A percentile compares a stretch with the other conserved stretches of the same genome.
Evolutionary conservation across 148 eudicot species (phyloP).

Genomic region (Polygonum maritimum): DNA sequence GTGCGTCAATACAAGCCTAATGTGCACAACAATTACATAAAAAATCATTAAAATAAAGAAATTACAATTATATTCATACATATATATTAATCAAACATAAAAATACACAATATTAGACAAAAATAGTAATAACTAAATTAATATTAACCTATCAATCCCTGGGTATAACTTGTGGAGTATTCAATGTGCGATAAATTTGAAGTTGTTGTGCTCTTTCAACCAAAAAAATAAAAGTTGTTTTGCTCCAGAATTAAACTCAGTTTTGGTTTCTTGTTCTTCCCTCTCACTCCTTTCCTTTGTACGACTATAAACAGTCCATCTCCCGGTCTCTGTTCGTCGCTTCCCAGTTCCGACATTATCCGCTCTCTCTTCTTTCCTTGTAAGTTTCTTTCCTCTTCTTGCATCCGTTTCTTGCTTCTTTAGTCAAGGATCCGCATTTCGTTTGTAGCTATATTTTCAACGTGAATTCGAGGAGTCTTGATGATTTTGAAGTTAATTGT

Average conservation of each 20-base stretch:
- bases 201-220: too few relatives aligned
- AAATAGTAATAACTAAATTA: too few relatives aligned
- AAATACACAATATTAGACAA: too few relatives aligned
- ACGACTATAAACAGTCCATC: neutral
- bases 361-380: neutral
- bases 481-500: neutral
- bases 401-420: neutral
- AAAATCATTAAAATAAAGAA: too few relatives aligned
- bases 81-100: too few relatives aligned
- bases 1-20: too few relatives aligned
- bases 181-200: too few relatives aligned
- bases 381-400: neutral
- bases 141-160: too few relatives aligned
- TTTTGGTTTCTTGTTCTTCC: constrained; percentile 1
- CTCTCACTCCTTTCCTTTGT: neutral
- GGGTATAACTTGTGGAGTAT: too few relatives aligned
- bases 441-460: neutral
- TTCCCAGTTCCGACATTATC: neutral
- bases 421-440: neutral
- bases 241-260: neutral
- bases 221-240: too few relatives aligned
- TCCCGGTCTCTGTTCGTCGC: neutral
- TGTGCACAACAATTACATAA: too few relatives aligned
- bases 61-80: too few relatives aligned
- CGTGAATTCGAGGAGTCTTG: neutral